Evolutionary conservation across 129 eudicot genomes (phyloP), one percentile per base, ranked within the genome.

Genomic region (Centrapalus pauciflorus): DNA sequence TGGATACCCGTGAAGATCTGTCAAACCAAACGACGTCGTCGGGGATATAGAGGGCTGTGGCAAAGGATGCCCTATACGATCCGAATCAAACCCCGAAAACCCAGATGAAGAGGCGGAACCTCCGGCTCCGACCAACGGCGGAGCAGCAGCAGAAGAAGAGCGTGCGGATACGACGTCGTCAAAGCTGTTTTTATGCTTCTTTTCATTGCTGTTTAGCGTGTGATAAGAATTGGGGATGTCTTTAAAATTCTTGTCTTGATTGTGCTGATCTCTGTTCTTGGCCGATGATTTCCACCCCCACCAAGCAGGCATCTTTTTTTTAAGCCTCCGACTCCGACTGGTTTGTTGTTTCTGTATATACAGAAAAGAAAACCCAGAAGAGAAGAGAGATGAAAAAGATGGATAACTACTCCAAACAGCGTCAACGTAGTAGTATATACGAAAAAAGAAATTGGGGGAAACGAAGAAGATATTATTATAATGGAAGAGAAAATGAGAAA

Each of bases 251-350:
- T 74, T 59, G 2, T 70, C 28, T 40, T 66, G 55, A 43, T 65
- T 33, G 19, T 63, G 45, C 7, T 60, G 57, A 32, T 74, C 88
- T 77, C 73, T 91, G 78, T 41, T 83, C 72, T 79, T 86, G 27
- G 81, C 29, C 12, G 95, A 74, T 69, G 95, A 74, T 69, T 81
- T 91, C 63, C 66, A 78, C 2, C 85, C 72, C 95, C 95, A 91
- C 98, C 98, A 91, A 38, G 86, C 77, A 25, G 95, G 98, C 98
- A 91, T 90, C 40, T 37, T 69, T 48, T 64, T 27, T 28, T n/a
- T 23, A 58, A n/a, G 14, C 12, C 34, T 0, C 17, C 23, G 8
- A 16, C 29, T 37, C 13, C 33, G n/a, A n/a, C n/a, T n/a, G n/a
- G n/a, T n/a, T n/a, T n/a, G n/a, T n/a, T n/a, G n/a, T n/a, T n/a